These are phyloP conservation scores for Coemansia sp. DNA, from an alignment of 192 early-diverging fungal genomes.

Conservation along the genomic window DNA sequence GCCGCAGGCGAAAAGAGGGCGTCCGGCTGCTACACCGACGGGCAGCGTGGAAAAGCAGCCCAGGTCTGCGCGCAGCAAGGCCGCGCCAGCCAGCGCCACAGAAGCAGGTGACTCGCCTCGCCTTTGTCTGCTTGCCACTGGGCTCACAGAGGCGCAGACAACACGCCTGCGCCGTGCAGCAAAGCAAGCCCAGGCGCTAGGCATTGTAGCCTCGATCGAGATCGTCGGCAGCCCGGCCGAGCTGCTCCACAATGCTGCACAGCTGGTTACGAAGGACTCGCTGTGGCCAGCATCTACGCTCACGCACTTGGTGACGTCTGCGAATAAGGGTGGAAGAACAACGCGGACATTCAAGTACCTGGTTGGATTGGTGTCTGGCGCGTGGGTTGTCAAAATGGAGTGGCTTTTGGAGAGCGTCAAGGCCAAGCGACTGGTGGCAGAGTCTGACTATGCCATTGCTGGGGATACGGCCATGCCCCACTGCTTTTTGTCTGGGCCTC, in stretches of 20 bases:
- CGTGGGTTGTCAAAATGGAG: conserved; percentile 20
- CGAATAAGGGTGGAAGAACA: conserved; percentile 5
- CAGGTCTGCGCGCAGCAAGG: not conserved
- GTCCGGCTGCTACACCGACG: not conserved
- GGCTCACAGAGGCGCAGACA: conserved; percentile 18
- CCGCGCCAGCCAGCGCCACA: not conserved
- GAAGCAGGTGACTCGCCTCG: not conserved
- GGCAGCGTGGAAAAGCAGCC: not conserved
- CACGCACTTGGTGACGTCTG: conserved; percentile 39
- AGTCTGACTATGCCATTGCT: conserved; percentile 9
- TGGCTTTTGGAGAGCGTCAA: conserved; percentile 33
- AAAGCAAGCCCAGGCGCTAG: not conserved
- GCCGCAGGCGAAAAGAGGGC: not conserved
- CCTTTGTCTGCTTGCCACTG: conserved; percentile 18
- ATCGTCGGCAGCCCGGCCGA: conserved; percentile 1
- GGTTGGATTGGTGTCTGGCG: conserved; percentile 27
- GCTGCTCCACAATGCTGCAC: not conserved
- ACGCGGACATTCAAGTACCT: conserved; percentile 53
- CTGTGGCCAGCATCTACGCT: not conserved
- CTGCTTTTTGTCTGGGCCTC: not conserved
- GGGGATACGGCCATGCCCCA: conserved; percentile 32
- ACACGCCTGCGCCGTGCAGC: conserved; percentile 16
- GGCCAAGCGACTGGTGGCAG: conserved; percentile 7
- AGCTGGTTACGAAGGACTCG: not conserved
- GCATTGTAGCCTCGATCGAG: not conserved